These are phyloP conservation scores for Eutypa lata DNA, from an alignment of 2,329 filamentous ascomycete genomes.

Conservation along the genomic window DNA sequence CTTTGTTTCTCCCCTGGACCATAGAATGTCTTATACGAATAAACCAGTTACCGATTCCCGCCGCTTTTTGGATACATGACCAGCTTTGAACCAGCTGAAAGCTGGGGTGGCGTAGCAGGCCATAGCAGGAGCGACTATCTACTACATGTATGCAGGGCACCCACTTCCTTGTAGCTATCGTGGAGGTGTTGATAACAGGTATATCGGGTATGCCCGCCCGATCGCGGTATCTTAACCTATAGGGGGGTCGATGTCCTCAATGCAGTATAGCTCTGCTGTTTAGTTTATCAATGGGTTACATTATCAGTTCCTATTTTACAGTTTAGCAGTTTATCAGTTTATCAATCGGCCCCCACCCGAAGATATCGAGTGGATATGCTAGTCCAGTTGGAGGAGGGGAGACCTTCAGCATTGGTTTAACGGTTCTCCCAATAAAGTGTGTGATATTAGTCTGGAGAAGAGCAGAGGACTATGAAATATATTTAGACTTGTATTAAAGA, in stretches of 20 bases:
- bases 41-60: neutral
- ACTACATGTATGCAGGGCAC: neutral
- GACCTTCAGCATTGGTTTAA: slow-evolving; percentile 1
- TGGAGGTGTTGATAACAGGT: too few species aligned
- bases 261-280: too few species aligned
- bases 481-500: neutral
- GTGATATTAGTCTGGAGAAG: too few species aligned
- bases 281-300: too few species aligned
- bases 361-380: neutral
- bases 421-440: neutral
- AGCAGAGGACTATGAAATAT: too few species aligned
- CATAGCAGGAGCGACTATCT: neutral
- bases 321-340: slow-evolving; percentile 10
- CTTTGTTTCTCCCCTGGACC: neutral
- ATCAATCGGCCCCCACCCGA: slow-evolving; percentile 2
- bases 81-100: too few species aligned
- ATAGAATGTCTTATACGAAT: neutral
- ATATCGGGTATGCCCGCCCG: neutral
- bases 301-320: neutral
- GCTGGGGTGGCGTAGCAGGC: neutral
- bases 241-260: too few species aligned
- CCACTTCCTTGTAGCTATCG: neutral
- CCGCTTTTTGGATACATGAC: too few species aligned
- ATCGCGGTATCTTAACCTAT: too few species aligned
- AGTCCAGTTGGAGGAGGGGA: neutral